These are phyloP conservation scores for Rhodamnia rubescens DNA, from an alignment of 345 rosid species.

Conservation along the genomic window DNA sequence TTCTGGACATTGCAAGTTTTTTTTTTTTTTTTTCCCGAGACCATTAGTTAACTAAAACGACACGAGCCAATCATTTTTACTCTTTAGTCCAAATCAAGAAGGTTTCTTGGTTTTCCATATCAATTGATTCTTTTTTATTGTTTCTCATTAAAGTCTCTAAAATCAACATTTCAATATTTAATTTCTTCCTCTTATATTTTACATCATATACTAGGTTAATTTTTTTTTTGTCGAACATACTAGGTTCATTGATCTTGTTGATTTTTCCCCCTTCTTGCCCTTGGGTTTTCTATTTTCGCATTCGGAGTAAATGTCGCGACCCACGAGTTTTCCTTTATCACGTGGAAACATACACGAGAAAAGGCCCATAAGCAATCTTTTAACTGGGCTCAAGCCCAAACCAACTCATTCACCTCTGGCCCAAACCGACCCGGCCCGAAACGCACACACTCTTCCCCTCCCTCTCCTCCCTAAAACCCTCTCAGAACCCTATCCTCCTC, in stretches of 20 bases:
- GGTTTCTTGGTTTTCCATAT: not conserved
- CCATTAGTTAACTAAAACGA: not conserved
- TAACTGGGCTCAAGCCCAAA: not conserved
- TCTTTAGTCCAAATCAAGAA: not conserved
- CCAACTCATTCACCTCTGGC: not conserved
- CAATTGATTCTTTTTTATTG: not conserved
- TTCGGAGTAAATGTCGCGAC: not conserved
- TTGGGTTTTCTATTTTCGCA: not conserved
- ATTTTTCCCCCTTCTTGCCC: not conserved
- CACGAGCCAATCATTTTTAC: not conserved
- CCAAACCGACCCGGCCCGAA: not conserved
- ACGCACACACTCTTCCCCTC: not conserved
- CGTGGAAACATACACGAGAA: not conserved
- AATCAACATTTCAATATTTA: not conserved
- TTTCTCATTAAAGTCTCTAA: not conserved
- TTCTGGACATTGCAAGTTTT: not conserved
- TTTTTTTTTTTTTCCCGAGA: not conserved
- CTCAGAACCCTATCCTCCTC: conserved; percentile 1
- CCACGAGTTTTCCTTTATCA: not conserved
- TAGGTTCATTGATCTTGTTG: not conserved
- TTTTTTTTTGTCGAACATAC: too few species aligned
- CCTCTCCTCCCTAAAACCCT: conserved; percentile 8
- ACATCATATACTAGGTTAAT: not conserved
- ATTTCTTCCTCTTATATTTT: not conserved
- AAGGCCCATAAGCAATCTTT: not conserved